Base-by-base conservation (phyloP, 345 rosid genomes). In the Arabis alpina region DNA sequence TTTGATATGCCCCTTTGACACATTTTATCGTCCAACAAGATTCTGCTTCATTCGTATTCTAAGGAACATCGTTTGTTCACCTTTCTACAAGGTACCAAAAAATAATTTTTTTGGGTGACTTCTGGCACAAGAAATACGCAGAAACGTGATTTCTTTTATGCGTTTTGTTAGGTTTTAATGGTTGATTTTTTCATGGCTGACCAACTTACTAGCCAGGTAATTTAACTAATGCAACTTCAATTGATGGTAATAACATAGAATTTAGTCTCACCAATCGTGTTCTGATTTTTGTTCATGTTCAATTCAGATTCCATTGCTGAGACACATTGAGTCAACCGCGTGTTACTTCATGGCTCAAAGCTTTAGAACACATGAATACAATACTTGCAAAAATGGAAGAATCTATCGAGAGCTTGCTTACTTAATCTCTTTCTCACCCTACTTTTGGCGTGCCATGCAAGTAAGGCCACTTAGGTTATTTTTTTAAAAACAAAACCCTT, bases 141-240 rank as follows among this genome's bases (percentile, higher is more conserved):
- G 8, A 42, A 47, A 47, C 28, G 6, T 69, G 52, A 30, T 53
- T 11, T 56, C 28, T 25, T 0, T 45, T 1, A 8, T 23, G 8
- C 0, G 16, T 19, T 32, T 73, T 73, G 54, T 47, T 77, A 93
- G 97, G 97, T 93, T 73, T 66, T 86, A 80, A 79, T 94, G 95
- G 98, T 84, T 8, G 99, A 94, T 61, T 89, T 92, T 67, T 92
- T 94, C 86, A 91, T 94, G 98, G 99, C 96, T 6, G 99, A 91
- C 79, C 99, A 94, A 66, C 93, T 94, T 28, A 89, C 97, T 12
- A 94, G 98, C 65, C 99, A 94, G 96, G 98, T 93, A 81, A 77
- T 37, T 19, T 48, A 13, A 36, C 25, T 10, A 10, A 24, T 58
- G 1, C 28, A 66, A 32, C 25, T n/a, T 66, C 4, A 8, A 6